These are phyloP conservation scores for Chiua virens DNA, from an alignment of 768 basidiomycete species.

Conservation along the genomic window DNA sequence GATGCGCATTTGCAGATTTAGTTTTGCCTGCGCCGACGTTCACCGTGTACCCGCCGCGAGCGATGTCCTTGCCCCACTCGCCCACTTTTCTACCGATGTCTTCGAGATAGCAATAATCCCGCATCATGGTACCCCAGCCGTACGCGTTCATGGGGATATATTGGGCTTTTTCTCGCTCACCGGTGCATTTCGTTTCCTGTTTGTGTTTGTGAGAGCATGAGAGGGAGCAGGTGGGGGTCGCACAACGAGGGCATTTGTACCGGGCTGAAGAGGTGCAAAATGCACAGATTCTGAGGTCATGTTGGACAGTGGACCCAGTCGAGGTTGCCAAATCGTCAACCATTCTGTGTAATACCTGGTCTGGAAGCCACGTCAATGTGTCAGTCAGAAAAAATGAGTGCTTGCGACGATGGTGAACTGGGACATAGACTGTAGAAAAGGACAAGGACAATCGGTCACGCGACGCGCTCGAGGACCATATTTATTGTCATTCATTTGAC, in stretches of 20 bases:
- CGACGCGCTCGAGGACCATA: too few species aligned
- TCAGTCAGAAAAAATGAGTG: background rate
- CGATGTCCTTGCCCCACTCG: slow-evolving; percentile 72
- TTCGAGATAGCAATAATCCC: slow-evolving; percentile 86
- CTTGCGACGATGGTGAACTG: too few species aligned
- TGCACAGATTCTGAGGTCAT: slow-evolving; percentile 40
- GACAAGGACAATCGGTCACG: too few species aligned
- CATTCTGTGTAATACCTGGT: slow-evolving; percentile 7
- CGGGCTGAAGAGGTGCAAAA: slow-evolving; percentile 53
- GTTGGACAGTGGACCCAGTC: slow-evolving; percentile 13
- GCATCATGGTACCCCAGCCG: slow-evolving; percentile 84
- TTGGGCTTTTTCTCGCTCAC: slow-evolving; percentile 67
- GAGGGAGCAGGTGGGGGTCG: slow-evolving; percentile 69
- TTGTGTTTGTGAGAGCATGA: slow-evolving; percentile 74
- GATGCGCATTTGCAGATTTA: slow-evolving; percentile 10
- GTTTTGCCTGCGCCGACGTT: slow-evolving; percentile 18
- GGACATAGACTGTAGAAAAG: too few species aligned
- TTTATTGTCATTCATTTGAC: too few species aligned
- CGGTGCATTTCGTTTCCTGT: slow-evolving; percentile 56
- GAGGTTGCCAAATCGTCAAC: slow-evolving; percentile 5
- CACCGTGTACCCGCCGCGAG: slow-evolving; percentile 52
- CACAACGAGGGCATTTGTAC: slow-evolving; percentile 82
- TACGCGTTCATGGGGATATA: slow-evolving; percentile 85
- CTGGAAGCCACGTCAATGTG: background rate
- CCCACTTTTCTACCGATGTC: slow-evolving; percentile 74